Evolutionary conservation across 2,329 filamentous ascomycete species (phyloP), one percentile per base, ranked within the genome.

Genomic region (Fusarium sp.): DNA sequence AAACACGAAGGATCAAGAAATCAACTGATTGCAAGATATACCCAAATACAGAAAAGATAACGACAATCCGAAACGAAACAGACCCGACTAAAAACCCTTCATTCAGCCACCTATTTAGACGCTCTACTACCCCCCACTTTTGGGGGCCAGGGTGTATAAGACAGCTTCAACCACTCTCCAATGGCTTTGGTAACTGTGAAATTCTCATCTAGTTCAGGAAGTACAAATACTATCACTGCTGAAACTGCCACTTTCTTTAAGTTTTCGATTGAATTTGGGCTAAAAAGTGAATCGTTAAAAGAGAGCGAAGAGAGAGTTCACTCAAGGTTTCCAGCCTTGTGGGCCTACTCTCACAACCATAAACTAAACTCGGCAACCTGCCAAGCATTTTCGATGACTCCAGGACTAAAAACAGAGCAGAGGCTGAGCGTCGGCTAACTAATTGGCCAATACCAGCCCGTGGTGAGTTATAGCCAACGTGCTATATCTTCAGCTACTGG

Each of bases 361-460:
- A 10, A 19, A 26, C 31, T 13, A 10, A 19, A 26, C 31, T 51
- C 48, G 48, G 48, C 31, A 21, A 43, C 57, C 28, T 31, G 42
- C 58, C 58, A 64, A 64, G 59, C 13, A 21, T 58, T 46, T 37
- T 21, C 45, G 43, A 16, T 45, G 25, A 41, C 45, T 41, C 25
- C 6, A 26, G 13, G 13, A 41, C 31, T 58, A 45, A 50, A 58
- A 50, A 41, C 26, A 58, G 39, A 50, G 18, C 34, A n/a, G 5
- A 8, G 18, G 39, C 51, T 64, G 51, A 48, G 4, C 5, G 9
- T 26, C 6, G 31, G 11, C 8, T 43, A 31, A 50, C 41, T 28
- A 58, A 28, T 37, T 23, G 25, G 6, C 34, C 8, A 39, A 18
- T 19, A n/a, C 42, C 18, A 28, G 14, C 21, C 19, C 13, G 21